Evolutionary conservation across 108 stramenopile species (phyloP), one percentile per base, ranked within the genome.

Genomic region (Fistulifera solaris): DNA sequence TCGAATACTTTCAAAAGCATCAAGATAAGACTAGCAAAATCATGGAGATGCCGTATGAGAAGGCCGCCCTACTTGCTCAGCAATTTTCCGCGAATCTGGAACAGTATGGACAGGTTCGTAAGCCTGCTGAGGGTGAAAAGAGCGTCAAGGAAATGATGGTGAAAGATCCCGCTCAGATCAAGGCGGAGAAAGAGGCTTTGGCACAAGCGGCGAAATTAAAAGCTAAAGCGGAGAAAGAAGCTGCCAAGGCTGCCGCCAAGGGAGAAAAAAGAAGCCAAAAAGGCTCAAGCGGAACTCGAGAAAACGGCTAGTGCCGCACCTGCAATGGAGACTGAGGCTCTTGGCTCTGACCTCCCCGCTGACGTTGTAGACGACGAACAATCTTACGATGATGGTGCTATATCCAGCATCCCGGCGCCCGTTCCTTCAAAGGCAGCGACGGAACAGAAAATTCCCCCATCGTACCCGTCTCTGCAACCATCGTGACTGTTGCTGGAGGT

Each of bases 1-100:
- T 89, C 39, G 64, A 65, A 22, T 77, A 82, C 68, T 85, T 89
- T 67, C 48, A 65, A 23, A 56, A 44, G 25, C 66, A 75, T 48
- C 53, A 65, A 52, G 63, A 68, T 10, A 60, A 66, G 41, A 68
- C 63, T 3, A 40, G 23, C 0, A 22, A 38, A 22, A 71, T 79
- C 26, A 17, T 75, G 50, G 59, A 62, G 11, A 41, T 79, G 63
- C 51, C 70, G 17, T 59, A 72, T 14, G 67, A 47, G 16, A 60
- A 75, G 16, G 77, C 81, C 21, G 48, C 53, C 22, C 58, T 47
- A 27, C 27, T 71, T 47, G 72, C 65, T 1, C 24, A 35, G 12
- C 38, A 59, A 50, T 71, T 62, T 23, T 39, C 54, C 15, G 60
- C 44, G 1, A 78, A 78, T 38, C 48, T 73, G 31, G 72, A 73